These are phyloP conservation scores for Globisporangium echinulatum DNA, from an alignment of 352 stramenopile genomes.

Conservation along the genomic window DNA sequence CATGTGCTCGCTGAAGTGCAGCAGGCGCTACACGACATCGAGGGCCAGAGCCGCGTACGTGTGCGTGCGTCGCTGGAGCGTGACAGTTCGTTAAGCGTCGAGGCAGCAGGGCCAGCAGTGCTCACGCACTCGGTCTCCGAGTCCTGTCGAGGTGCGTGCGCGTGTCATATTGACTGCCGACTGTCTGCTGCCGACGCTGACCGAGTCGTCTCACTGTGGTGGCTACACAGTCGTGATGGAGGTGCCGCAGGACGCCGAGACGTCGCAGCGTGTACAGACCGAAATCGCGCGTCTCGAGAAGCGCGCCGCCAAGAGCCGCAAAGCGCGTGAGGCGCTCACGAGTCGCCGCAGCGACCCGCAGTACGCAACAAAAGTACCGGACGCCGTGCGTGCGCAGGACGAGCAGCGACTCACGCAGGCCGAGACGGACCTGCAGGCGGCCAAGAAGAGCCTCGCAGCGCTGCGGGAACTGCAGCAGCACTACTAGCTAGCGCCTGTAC, in stretches of 20 bases:
- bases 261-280: slow-evolving; percentile 42
- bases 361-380: slow-evolving; percentile 62
- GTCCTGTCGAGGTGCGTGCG: slow-evolving; percentile 36
- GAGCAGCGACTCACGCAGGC: slow-evolving; percentile 43
- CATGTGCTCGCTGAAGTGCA: slow-evolving; percentile 25
- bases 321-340: slow-evolving; percentile 35
- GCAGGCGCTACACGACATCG: slow-evolving; percentile 30
- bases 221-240: slow-evolving; percentile 41
- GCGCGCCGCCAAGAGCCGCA: slow-evolving; percentile 43
- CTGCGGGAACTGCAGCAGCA: slow-evolving; percentile 48
- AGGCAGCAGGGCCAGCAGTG: slow-evolving; percentile 11
- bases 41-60: slow-evolving; percentile 35
- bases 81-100: not conserved
- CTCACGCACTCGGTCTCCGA: slow-evolving; percentile 52
- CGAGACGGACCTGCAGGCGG: slow-evolving; percentile 46
- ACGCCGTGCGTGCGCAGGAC: slow-evolving; percentile 57
- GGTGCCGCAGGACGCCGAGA: slow-evolving; percentile 62
- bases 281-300: slow-evolving; percentile 70
- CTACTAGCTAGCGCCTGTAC: slow-evolving; percentile 25
- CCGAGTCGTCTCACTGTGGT: not conserved
- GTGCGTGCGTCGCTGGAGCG: slow-evolving; percentile 17
- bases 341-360: slow-evolving; percentile 34
- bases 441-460: slow-evolving; percentile 45
- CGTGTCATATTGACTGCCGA: not conserved
- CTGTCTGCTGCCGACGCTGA: not conserved